These are phyloP conservation scores for Cyberlindnera suaveolens DNA, from an alignment of 805 yeast species.

Conservation along the genomic window DNA sequence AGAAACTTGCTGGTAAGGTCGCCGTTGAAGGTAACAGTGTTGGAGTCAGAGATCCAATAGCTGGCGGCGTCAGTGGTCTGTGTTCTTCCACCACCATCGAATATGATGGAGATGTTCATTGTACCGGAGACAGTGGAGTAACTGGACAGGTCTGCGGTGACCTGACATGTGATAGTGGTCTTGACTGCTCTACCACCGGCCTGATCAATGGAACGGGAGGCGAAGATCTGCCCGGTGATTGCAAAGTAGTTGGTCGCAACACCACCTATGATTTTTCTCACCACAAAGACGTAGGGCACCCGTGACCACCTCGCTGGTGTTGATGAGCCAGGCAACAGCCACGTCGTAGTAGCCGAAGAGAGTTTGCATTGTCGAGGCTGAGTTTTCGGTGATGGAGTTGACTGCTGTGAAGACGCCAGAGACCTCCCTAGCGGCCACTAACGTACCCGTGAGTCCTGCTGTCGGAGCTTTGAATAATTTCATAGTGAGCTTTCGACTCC, in stretches of 20 bases:
- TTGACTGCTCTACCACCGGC: conserved; percentile 6
- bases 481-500: no score
- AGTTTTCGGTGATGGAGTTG: conserved; percentile 4
- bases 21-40: conserved; percentile 11
- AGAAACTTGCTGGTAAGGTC: conserved; percentile 1
- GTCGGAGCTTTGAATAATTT: no score
- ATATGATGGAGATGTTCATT: conserved; percentile 1
- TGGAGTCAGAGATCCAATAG: conserved; percentile 8
- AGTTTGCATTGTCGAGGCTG: neutral
- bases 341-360: conserved; percentile 8
- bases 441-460: neutral
- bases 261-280: conserved; percentile 6
- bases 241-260: conserved; percentile 3
- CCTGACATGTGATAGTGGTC: conserved; percentile 6
- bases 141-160: conserved; percentile 4
- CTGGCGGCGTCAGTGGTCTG: conserved; percentile 3
- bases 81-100: conserved; percentile 11
- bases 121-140: conserved; percentile 6
- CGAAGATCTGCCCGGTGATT: conserved; percentile 7
- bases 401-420: conserved; percentile 7
- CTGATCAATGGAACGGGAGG: conserved; percentile 8
- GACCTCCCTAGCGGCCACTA: conserved; percentile 4
- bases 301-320: conserved; percentile 3
- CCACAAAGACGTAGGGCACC: conserved; percentile 13
- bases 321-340: conserved; percentile 4